Evolutionary conservation across 1,284 basidiomycete species (phyloP).

Genomic region (Boletellus deceptivus): DNA sequence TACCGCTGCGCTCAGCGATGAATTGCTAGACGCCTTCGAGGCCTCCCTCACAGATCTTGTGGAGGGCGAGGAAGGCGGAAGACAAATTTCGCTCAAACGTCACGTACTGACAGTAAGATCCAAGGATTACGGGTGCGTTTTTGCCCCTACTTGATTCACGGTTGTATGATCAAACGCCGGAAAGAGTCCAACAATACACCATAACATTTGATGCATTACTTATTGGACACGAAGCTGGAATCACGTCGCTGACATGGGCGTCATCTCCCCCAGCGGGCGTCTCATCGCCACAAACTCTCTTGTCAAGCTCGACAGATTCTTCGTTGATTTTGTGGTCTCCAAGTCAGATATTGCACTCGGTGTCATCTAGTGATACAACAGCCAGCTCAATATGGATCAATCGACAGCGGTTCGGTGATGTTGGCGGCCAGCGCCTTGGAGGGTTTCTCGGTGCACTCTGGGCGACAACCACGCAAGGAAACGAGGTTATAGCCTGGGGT

Average conservation of each 20-base stretch:
- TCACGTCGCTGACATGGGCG: conserved; percentile 86
- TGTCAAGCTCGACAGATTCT: conserved; percentile 90
- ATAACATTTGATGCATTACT: conserved; percentile 90
- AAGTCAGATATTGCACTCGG: conserved; percentile 45
- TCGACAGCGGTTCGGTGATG: conserved; percentile 85
- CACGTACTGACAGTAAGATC: conserved; percentile 70
- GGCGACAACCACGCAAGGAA: conserved; percentile 46
- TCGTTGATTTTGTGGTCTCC: conserved; percentile 92
- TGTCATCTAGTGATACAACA: conserved; percentile 30
- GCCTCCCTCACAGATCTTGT: conserved; percentile 65
- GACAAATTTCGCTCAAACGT: conserved; percentile 81
- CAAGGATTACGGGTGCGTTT: conserved; percentile 44
- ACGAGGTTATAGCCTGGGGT: conserved; percentile 79
- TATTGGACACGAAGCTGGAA: conserved; percentile 86
- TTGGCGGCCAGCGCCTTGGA: conserved; percentile 84
- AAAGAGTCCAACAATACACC: conserved; percentile 61
- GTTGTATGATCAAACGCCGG: conserved; percentile 4
- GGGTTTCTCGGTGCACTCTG: conserved; percentile 90
- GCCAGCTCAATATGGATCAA: conserved; percentile 83
- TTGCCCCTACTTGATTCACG: not conserved
- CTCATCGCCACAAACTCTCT: conserved; percentile 49
- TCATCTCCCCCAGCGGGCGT: conserved; percentile 33
- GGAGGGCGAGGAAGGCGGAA: conserved; percentile 68
- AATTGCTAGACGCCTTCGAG: conserved; percentile 86
- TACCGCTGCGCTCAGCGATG: conserved; percentile 49